Percentiles rank a stretch among this genome's conserved stretches.
phyloP scores from a whole-genome alignment of 73 alveolate genomes.

The Paramecium primaurelia region DNA sequence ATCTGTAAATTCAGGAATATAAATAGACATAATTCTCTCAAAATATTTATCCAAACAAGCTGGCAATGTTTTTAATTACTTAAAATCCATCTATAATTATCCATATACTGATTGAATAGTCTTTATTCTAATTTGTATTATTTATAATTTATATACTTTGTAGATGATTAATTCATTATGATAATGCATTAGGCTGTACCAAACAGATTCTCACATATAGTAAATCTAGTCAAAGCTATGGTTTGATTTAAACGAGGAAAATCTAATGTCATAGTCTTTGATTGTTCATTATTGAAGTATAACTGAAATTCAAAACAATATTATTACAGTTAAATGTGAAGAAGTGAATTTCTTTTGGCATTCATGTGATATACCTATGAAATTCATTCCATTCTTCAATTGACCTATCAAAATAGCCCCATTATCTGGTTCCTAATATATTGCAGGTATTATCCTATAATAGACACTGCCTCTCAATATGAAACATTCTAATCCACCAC shows the following conservation, averaged over 20 bases:
- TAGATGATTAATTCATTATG: conserved; percentile 18
- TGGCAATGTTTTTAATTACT: conserved; percentile 18
- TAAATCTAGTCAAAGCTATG: background rate
- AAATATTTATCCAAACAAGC: background rate
- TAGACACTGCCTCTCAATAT: conserved; percentile 26
- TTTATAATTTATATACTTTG: background rate
- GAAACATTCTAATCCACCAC: conserved; percentile 39
- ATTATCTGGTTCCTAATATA: conserved; percentile 23
- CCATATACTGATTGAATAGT: background rate
- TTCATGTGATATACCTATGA: conserved; percentile 38
- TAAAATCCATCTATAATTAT: background rate
- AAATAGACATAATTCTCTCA: conserved; percentile 28
- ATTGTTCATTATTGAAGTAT: background rate
- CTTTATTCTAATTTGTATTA: background rate
- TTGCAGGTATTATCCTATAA: background rate
- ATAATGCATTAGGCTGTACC: background rate
- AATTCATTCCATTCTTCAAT: conserved; percentile 31
- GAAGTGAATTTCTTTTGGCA: background rate
- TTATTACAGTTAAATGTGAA: background rate
- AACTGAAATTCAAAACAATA: background rate
- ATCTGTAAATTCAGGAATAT: conserved; percentile 41
- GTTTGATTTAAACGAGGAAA: background rate
- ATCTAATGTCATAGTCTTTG: background rate
- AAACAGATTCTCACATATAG: conserved; percentile 5
- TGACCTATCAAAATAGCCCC: background rate